phyloP scores from a whole-genome alignment of 192 early-diverging fungal genomes.

The Backusella circina region DNA sequence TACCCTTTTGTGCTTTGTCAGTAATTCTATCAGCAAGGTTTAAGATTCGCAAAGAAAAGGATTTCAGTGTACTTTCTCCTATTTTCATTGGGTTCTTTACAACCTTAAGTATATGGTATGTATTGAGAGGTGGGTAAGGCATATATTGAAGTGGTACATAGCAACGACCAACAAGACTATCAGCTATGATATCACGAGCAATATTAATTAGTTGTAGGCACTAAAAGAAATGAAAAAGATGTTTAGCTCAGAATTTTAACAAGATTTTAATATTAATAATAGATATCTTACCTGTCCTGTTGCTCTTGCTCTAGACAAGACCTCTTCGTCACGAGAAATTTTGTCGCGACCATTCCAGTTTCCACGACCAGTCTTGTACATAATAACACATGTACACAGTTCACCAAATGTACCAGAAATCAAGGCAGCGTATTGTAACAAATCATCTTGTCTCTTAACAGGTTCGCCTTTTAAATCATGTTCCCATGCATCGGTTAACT shows the following conservation, averaged over 20 bases:
- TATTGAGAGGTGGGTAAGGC: neutral
- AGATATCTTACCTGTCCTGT: slow-evolving; percentile 32
- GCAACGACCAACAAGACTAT: slow-evolving; percentile 26
- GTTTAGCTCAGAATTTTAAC: neutral
- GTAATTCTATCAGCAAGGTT: slow-evolving; percentile 24
- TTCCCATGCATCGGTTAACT: slow-evolving; percentile 28
- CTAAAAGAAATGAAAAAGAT: slow-evolving; percentile 8
- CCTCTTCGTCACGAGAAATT: slow-evolving; percentile 12
- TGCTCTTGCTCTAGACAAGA: slow-evolving; percentile 21
- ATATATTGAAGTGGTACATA: slow-evolving; percentile 44
- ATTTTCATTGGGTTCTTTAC: neutral
- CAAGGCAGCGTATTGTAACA: slow-evolving; percentile 27
- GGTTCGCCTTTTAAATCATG: slow-evolving; percentile 20
- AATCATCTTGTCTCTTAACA: slow-evolving; percentile 23
- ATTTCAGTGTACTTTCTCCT: slow-evolving; percentile 1
- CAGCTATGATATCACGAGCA: slow-evolving; percentile 45
- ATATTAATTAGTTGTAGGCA: slow-evolving; percentile 50
- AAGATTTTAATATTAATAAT: neutral
- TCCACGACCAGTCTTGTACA: slow-evolving; percentile 30
- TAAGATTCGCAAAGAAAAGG: slow-evolving; percentile 25
- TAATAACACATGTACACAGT: slow-evolving; percentile 33
- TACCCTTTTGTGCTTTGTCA: slow-evolving; percentile 28
- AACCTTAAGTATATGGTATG: slow-evolving; percentile 3
- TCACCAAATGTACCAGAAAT: slow-evolving; percentile 36
- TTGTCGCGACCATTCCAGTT: slow-evolving; percentile 19